These are phyloP conservation scores for Kappamyces sp. DNA, from an alignment of 192 early-diverging fungal genomes.

Conservation along the genomic window DNA sequence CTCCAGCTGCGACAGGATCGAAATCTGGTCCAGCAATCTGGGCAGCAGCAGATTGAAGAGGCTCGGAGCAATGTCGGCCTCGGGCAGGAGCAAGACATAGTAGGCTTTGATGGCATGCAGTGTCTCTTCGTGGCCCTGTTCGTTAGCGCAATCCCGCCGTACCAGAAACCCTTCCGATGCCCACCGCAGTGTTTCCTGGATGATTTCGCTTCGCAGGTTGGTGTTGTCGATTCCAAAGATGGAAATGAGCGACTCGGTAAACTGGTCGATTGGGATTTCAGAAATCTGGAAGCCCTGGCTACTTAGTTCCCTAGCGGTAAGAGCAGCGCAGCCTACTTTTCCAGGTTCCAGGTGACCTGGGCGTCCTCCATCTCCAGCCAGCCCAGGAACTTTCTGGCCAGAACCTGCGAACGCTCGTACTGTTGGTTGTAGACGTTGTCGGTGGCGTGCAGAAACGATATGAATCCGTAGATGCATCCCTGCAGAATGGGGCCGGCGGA, in stretches of 20 bases:
- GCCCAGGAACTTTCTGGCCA: slow-evolving; percentile 25
- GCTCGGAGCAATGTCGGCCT: slow-evolving; percentile 21
- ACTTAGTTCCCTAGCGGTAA: slow-evolving; percentile 4
- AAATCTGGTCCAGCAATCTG: slow-evolving; percentile 30
- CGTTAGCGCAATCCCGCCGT: slow-evolving; percentile 7
- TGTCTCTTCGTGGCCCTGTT: slow-evolving; percentile 23
- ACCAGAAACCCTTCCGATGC: slow-evolving; percentile 35
- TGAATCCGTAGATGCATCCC: slow-evolving; percentile 35
- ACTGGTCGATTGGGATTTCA: slow-evolving; percentile 30
- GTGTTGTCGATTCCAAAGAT: slow-evolving; percentile 30
- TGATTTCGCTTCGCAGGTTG: slow-evolving; percentile 24
- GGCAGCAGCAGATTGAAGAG: slow-evolving; percentile 20
- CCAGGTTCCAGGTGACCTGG: slow-evolving; percentile 25
- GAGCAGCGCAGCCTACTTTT: slow-evolving; percentile 11
- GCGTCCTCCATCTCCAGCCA: slow-evolving; percentile 21
- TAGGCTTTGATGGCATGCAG: slow-evolving; percentile 25
- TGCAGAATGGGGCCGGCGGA: slow-evolving; percentile 21
- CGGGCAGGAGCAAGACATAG: slow-evolving; percentile 18
- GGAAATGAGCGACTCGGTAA: slow-evolving; percentile 25
- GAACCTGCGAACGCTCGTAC: slow-evolving; percentile 8
- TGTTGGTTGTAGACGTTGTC: slow-evolving; percentile 7
- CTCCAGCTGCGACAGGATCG: slow-evolving; percentile 21
- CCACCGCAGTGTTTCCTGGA: slow-evolving; percentile 32
- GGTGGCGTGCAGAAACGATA: slow-evolving; percentile 13
- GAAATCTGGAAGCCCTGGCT: slow-evolving; percentile 11